A percentile compares a stretch with the other conserved stretches of the same genome.
These are phyloP conservation scores for Eucalyptus polyanthemos DNA, from an alignment of 345 rosid species.

Conservation along the genomic window DNA sequence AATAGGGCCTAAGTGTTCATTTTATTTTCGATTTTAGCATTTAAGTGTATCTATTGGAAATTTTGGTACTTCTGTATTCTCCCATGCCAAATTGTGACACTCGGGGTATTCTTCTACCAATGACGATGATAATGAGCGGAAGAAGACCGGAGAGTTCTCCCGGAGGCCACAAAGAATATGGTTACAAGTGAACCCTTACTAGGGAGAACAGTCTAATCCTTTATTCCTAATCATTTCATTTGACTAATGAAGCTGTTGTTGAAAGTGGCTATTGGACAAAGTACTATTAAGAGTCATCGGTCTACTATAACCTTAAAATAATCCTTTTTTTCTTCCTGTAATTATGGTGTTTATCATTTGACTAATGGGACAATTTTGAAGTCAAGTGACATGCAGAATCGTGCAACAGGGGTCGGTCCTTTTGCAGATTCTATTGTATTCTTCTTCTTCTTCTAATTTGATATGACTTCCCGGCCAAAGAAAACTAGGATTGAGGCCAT, in stretches of 20 bases:
- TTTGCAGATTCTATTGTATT: background rate
- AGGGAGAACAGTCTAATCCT: background rate
- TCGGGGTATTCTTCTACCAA: too few species aligned
- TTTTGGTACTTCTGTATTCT: too few species aligned
- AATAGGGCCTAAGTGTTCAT: too few species aligned
- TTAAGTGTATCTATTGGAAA: accelerated
- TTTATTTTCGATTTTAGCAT: too few species aligned
- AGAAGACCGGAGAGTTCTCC: background rate
- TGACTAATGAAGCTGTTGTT: background rate
- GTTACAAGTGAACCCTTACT: background rate
- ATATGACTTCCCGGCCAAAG: background rate
- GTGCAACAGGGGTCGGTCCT: background rate
- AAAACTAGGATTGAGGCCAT: background rate
- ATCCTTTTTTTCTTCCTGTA: background rate
- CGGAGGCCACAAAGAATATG: background rate
- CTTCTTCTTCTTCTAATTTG: background rate
- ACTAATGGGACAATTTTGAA: background rate
- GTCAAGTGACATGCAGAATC: background rate
- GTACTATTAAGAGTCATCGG: background rate
- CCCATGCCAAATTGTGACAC: too few species aligned
- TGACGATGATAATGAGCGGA: background rate
- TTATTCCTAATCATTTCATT: background rate
- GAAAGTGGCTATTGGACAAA: background rate
- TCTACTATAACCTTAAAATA: background rate
- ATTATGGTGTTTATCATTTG: background rate